Base-by-base conservation (phyloP, 805 yeast genomes). In the Ogataea ganodermae region DNA sequence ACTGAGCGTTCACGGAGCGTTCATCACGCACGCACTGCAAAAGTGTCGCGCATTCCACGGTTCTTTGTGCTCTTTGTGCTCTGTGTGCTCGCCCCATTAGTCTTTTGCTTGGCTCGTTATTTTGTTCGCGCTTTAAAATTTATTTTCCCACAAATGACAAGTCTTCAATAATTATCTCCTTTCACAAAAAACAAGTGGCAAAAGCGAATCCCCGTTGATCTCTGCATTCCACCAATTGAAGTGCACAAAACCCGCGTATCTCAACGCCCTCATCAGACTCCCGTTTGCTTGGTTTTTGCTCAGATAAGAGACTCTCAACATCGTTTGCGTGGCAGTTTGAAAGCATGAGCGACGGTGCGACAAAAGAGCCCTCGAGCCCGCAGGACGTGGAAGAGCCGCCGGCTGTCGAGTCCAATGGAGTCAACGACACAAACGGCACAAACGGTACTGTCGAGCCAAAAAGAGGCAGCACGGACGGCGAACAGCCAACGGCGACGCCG, bases 301-400 rank as follows among this genome's bases (percentile, higher is more conserved):
- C 22, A n/a, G 24, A 14, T 4, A 37, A 16, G 6, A 16, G 10
- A n/a, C 41, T 37, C 23, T 24, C 41, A 38, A 35, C 17, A 21
- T 8, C 10, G 32, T 17, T 37, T 37, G 30, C 41, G 41, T 26
- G 42, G 32, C 42, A 38, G 42, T 38, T 38, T 26, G 10, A 18
- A 21, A 12, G n/a, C 2, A 38, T 38, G 42, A 38, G 32, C 32
- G 42, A 38, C n/a, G 32, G 32, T 22, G 39, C 27, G 6, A 27
- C 12, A 5, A 16, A 26, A 24, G 42, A 38, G 32, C 24, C 14
- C 9, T 17, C 32, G 20, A 38, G 42, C 42, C 42, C 42, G 42
- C 30, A 23, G 40, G 30, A 36, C 13, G 16, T n/a, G 14, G 21
- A 20, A 26, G 30, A 9, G 31, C 30, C 21, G 20, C 21, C 16